phyloP scores from a whole-genome alignment of 208 protist genomes.

The Trypanosoma theileri region DNA sequence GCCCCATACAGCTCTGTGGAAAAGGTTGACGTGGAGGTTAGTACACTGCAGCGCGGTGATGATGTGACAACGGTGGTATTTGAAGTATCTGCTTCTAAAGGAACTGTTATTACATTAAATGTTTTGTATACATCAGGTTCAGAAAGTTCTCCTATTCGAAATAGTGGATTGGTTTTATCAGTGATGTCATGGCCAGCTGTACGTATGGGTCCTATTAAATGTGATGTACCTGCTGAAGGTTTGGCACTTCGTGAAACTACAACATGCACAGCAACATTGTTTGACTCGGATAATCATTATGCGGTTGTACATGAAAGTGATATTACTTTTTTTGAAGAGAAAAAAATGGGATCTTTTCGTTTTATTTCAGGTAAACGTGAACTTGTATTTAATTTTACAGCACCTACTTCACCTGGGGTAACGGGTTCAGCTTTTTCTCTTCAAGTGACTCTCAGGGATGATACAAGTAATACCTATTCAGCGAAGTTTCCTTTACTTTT shows the following conservation, averaged over 20 bases:
- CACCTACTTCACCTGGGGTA: conserved; percentile 23
- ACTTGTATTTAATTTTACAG: conserved; percentile 46
- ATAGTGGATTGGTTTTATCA: conserved; percentile 39
- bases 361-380: conserved; percentile 37
- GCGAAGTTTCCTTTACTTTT: conserved; percentile 40
- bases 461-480: conserved; percentile 8
- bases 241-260: conserved; percentile 39
- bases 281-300: conserved; percentile 26
- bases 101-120: conserved; percentile 34
- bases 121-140: conserved; percentile 22
- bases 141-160: conserved; percentile 26
- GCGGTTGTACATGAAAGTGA: conserved; percentile 38
- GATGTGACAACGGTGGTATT: conserved; percentile 46
- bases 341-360: conserved; percentile 35
- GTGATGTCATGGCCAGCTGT: conserved; percentile 38
- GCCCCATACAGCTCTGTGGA: conserved; percentile 23
- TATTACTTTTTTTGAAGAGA: conserved; percentile 39
- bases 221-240: conserved; percentile 28
- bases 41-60: conserved; percentile 24
- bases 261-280: conserved; percentile 33
- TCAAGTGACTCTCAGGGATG: conserved; percentile 21
- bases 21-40: conserved; percentile 28
- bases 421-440: conserved; percentile 27
- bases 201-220: conserved; percentile 37
- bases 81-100: conserved; percentile 30